A percentile compares a stretch with the other conserved stretches of the same genome.
Evolutionary conservation across 805 yeast genomes (phyloP).

Genomic region (Teunomyces gatunensis): DNA sequence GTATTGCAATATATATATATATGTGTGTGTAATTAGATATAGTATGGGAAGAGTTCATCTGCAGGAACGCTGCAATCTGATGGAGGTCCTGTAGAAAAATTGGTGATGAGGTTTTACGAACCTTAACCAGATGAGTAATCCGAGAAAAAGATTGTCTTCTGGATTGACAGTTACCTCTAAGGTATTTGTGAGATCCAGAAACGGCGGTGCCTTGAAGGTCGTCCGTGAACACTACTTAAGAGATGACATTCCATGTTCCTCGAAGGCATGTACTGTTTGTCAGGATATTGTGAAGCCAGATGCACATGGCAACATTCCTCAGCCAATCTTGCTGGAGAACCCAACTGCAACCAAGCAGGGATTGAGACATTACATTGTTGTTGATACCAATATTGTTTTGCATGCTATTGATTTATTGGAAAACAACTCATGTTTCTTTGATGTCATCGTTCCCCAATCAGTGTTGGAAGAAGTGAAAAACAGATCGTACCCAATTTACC

Average conservation of each 20-base stretch:
- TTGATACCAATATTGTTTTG: slow-evolving; percentile 86
- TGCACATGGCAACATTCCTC: slow-evolving; percentile 65
- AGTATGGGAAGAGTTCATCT: neutral
- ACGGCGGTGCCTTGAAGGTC: slow-evolving; percentile 86
- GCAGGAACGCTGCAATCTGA: neutral
- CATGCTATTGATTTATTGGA: slow-evolving; percentile 90
- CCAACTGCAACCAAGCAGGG: slow-evolving; percentile 52
- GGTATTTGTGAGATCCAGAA: slow-evolving; percentile 86
- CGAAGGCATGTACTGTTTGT: slow-evolving; percentile 67
- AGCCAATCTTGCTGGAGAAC: slow-evolving; percentile 58
- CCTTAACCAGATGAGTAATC: slow-evolving; percentile 15
- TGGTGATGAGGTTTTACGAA: slow-evolving; percentile 4
- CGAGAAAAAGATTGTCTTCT: slow-evolving; percentile 35
- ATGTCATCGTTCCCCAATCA: slow-evolving; percentile 92
- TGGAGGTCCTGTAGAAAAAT: slow-evolving; percentile 1
- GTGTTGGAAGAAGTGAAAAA: slow-evolving; percentile 92
- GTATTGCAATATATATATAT: too few relatives aligned
- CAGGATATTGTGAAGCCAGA: slow-evolving; percentile 52
- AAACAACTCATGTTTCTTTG: slow-evolving; percentile 69
- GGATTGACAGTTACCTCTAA: slow-evolving; percentile 71
- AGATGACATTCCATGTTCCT: slow-evolving; percentile 88
- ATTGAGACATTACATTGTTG: slow-evolving; percentile 75
- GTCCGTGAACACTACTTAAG: slow-evolving; percentile 94
- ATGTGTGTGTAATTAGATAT: too few relatives aligned
- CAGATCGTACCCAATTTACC: slow-evolving; percentile 82